phyloP scores from a whole-genome alignment of 805 yeast species.

The Candida manassasensis region DNA sequence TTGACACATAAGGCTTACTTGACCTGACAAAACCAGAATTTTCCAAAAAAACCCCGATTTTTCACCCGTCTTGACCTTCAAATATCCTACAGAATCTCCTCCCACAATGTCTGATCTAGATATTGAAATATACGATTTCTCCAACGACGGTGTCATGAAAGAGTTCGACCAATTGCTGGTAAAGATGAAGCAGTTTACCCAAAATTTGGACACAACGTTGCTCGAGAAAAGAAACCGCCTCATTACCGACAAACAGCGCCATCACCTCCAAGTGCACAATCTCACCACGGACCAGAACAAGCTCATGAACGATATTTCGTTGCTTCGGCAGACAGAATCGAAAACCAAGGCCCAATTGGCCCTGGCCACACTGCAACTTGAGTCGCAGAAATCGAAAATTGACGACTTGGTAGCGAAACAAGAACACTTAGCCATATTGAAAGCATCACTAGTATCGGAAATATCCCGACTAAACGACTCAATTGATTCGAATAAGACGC shows the following conservation, averaged over 20 bases:
- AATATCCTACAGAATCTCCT: too few relatives aligned
- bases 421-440: slow-evolving; percentile 25
- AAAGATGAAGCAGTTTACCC: slow-evolving; percentile 36
- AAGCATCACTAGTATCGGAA: slow-evolving; percentile 19
- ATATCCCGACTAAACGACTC: slow-evolving; percentile 17
- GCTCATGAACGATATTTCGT: slow-evolving; percentile 27
- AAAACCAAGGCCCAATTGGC: slow-evolving; percentile 25
- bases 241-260: slow-evolving; percentile 30
- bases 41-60: too few relatives aligned
- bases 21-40: too few relatives aligned
- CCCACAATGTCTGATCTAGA: slow-evolving; percentile 5
- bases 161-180: slow-evolving; percentile 33
- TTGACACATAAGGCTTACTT: too few relatives aligned
- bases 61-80: too few relatives aligned
- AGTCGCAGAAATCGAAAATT: slow-evolving; percentile 30
- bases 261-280: slow-evolving; percentile 25
- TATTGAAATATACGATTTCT: slow-evolving; percentile 2
- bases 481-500: slow-evolving; percentile 12
- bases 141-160: slow-evolving; percentile 14
- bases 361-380: slow-evolving; percentile 18
- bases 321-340: slow-evolving; percentile 20
- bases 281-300: slow-evolving; percentile 25
- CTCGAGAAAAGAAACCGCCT: slow-evolving; percentile 25
- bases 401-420: slow-evolving; percentile 33
- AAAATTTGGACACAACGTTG: slow-evolving; percentile 24